phyloP scores from a whole-genome alignment of 257 asterid species.

The Salvia miltiorrhiza region DNA sequence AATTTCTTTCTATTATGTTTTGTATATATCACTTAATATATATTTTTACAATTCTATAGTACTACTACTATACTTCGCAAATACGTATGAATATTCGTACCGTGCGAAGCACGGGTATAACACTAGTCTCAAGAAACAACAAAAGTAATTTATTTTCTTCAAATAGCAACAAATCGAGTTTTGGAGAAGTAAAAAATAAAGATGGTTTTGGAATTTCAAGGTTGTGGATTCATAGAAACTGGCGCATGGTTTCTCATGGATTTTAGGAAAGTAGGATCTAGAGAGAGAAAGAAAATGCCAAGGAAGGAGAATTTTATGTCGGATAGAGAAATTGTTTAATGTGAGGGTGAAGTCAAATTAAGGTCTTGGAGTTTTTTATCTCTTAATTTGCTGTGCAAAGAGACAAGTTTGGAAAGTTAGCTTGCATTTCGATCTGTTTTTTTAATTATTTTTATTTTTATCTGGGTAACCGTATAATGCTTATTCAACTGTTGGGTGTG shows the following conservation, averaged over 20 bases:
- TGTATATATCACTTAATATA: no score
- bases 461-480: no score
- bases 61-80: no score
- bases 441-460: neutral
- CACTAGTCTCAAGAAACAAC: conserved; percentile 23
- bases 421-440: neutral
- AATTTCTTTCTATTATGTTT: no score
- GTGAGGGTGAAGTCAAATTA: neutral
- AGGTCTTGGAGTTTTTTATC: neutral
- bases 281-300: conserved; percentile 28
- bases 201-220: neutral
- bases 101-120: no score
- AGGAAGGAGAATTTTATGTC: conserved; percentile 35
- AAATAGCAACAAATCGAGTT: neutral
- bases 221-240: neutral
- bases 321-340: conserved; percentile 7
- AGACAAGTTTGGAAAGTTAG: neutral
- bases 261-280: conserved; percentile 21
- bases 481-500: no score
- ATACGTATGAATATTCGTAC: no score
- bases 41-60: no score
- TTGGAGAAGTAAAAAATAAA: neutral
- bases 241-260: conserved; percentile 1
- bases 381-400: no score
- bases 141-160: neutral